A percentile compares a stretch with the other conserved stretches of the same genome.
phyloP scores from a whole-genome alignment of 768 basidiomycete species.

The Hypholoma fasciculare region DNA sequence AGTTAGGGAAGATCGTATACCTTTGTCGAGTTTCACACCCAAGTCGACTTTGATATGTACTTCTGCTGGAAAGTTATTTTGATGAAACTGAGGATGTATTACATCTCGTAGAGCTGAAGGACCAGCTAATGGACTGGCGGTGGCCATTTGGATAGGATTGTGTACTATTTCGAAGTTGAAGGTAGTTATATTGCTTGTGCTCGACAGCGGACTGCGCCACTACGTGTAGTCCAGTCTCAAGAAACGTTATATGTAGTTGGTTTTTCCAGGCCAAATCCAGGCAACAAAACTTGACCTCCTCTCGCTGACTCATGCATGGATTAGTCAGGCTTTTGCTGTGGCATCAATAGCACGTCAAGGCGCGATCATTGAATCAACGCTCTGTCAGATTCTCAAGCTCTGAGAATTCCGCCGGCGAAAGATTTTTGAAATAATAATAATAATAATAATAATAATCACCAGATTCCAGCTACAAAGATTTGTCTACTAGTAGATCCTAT shows the following conservation, averaged over 20 bases:
- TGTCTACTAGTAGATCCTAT: constrained; percentile 33
- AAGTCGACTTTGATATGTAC: constrained; percentile 78
- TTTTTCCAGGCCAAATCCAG: background rate
- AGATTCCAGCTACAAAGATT: constrained; percentile 45
- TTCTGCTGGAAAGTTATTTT: constrained; percentile 87
- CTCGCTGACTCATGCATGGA: no score
- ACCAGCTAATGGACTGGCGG: constrained; percentile 52
- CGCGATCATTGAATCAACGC: no score
- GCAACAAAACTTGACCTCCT: no score
- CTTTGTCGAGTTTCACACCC: constrained; percentile 89
- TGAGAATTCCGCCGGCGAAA: no score
- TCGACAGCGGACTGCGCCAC: no score
- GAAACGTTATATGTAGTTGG: background rate
- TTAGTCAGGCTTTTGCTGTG: no score
- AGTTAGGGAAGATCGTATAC: constrained; percentile 32
- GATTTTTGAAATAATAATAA: no score
- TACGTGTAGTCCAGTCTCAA: no score
- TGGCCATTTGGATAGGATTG: constrained; percentile 28
- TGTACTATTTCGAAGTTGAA: background rate
- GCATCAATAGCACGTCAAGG: no score
- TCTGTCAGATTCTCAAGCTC: no score
- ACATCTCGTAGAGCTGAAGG: constrained; percentile 66
- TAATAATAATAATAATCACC: constrained; percentile 46
- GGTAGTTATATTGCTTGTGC: background rate
- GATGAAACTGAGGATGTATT: constrained; percentile 90